phyloP scores from a whole-genome alignment of 345 rosid species.

The Eucalyptus curtisii region DNA sequence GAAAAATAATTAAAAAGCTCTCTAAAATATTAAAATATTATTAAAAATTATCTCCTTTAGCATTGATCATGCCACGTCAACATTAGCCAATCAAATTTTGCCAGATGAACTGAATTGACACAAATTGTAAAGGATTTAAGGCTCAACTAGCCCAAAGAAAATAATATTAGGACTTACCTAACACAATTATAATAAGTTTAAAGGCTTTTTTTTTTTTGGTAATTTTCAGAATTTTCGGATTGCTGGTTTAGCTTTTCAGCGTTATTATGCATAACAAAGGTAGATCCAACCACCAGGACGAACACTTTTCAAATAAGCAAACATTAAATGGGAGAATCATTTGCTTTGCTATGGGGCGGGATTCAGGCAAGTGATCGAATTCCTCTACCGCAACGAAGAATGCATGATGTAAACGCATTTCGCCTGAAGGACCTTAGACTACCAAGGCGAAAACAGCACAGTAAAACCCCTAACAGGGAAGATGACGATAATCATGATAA shows the following conservation, averaged over 20 bases:
- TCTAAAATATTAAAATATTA: too few species aligned
- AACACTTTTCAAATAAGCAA: background rate
- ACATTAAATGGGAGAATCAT: background rate
- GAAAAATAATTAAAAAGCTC: too few species aligned
- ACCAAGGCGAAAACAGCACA: background rate
- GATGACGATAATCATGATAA: background rate
- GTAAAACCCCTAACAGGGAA: background rate
- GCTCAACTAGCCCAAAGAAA: too few species aligned
- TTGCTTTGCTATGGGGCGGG: background rate
- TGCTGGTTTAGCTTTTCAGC: background rate
- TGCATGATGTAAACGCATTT: background rate
- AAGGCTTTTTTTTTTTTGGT: background rate
- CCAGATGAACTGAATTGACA: too few species aligned
- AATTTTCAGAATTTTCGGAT: too few species aligned
- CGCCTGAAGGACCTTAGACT: background rate
- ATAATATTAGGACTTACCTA: too few species aligned
- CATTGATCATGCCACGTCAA: rapidly evolving
- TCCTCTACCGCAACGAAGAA: background rate
- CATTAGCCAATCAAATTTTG: too few species aligned
- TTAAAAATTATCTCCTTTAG: too few species aligned
- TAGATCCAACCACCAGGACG: background rate
- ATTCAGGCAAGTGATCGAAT: background rate
- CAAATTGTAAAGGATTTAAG: too few species aligned
- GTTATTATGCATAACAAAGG: background rate
- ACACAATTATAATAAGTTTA: too few species aligned